These are phyloP conservation scores for Adansonia madagascariensis DNA, from an alignment of 441 rosid genomes.

Conservation along the genomic window DNA sequence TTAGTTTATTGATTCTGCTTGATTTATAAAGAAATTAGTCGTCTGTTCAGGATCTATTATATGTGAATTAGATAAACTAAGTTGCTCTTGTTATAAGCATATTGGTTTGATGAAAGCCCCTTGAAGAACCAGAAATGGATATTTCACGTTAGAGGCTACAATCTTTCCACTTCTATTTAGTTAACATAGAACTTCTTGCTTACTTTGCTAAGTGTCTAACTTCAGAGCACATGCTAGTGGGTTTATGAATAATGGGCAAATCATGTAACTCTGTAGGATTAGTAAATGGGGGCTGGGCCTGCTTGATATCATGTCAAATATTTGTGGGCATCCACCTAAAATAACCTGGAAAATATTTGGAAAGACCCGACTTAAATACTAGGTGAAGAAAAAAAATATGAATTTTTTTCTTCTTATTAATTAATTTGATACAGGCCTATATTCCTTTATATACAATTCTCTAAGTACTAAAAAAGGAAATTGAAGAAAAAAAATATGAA, in stretches of 20 bases:
- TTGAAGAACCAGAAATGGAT: background rate
- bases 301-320: background rate
- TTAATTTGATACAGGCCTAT: no score
- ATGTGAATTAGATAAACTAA: background rate
- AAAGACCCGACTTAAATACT: background rate
- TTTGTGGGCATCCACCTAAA: background rate
- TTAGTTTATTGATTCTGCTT: background rate
- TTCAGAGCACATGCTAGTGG: background rate
- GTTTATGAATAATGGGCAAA: background rate
- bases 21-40: background rate
- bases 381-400: no score
- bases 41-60: no score
- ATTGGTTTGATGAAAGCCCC: background rate
- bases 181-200: background rate
- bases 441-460: no score
- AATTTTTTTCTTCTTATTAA: no score
- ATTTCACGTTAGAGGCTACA: background rate
- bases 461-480: no score
- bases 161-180: background rate
- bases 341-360: background rate
- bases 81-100: background rate
- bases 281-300: background rate
- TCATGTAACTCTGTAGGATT: background rate
- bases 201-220: background rate
- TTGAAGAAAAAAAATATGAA: no score